Conservation (phyloP, 108 stramenopile species). For the Cyclotella atomus region DNA sequence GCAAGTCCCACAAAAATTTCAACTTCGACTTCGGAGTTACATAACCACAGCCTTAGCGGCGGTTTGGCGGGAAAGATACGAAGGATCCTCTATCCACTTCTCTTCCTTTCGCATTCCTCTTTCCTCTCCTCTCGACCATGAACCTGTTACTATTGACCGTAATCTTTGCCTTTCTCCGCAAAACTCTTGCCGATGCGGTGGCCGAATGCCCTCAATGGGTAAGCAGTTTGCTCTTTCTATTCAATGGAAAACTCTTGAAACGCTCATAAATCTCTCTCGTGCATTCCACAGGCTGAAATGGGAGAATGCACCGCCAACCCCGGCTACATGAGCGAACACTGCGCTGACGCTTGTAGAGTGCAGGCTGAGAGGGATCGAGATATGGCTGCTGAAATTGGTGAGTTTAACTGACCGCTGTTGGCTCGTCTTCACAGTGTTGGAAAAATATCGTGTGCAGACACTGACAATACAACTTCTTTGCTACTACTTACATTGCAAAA, state of each 20-base stretch:
- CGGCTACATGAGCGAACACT: constrained; percentile 51
- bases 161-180: background rate
- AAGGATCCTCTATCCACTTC: no score
- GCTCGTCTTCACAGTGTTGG: background rate
- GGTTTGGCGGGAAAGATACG: no score
- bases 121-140: background rate
- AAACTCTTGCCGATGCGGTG: constrained; percentile 26
- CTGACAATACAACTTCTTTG: constrained; percentile 21
- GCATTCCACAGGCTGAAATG: no score
- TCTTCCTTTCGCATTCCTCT: no score
- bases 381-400: constrained; percentile 32
- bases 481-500: no score
- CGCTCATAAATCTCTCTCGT: no score
- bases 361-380: constrained; percentile 30
- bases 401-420: background rate
- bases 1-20: no score
- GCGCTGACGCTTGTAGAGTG: constrained; percentile 37
- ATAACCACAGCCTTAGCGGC: no score
- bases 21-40: no score
- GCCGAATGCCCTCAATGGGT: constrained; percentile 63
- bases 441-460: constrained; percentile 5
- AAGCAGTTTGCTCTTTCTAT: no score
- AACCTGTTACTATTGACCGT: background rate
- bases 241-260: no score
- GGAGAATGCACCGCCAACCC: constrained; percentile 82